A percentile compares a stretch with the other conserved stretches of the same genome.
These are phyloP conservation scores for Botrytis sinoallii DNA, from an alignment of 2,329 filamentous ascomycete genomes.

Conservation along the genomic window DNA sequence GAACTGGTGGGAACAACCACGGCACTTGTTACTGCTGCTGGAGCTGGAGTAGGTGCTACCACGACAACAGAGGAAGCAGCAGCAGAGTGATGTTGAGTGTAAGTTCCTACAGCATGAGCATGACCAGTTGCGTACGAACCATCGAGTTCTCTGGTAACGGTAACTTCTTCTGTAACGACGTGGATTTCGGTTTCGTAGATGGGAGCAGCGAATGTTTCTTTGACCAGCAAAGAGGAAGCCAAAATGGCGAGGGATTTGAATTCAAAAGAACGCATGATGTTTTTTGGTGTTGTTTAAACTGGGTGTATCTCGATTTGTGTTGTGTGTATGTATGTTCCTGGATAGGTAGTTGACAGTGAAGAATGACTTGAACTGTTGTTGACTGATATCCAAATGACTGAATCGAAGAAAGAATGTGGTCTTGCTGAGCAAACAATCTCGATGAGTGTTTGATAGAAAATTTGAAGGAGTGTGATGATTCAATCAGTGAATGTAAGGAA, in stretches of 20 bases:
- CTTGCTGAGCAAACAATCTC: slow-evolving; percentile 6
- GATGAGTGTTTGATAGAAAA: slow-evolving; percentile 11
- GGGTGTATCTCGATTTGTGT: not conserved
- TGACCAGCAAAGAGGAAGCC: slow-evolving; percentile 36
- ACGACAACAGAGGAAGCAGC: slow-evolving; percentile 19
- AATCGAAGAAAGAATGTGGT: slow-evolving; percentile 13
- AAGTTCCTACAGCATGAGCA: slow-evolving; percentile 26
- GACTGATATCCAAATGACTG: slow-evolving; percentile 10
- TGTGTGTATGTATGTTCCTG: not conserved
- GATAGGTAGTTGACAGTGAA: slow-evolving; percentile 4
- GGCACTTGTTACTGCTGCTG: not conserved
- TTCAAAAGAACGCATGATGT: slow-evolving; percentile 31
- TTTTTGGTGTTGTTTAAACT: not conserved
- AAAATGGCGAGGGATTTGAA: slow-evolving; percentile 32
- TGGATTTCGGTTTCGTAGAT: slow-evolving; percentile 28
- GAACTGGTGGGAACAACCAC: not conserved
- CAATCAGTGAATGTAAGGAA: slow-evolving; percentile 29
- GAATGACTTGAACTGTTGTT: slow-evolving; percentile 11
- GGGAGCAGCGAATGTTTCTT: slow-evolving; percentile 30
- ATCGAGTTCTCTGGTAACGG: slow-evolving; percentile 27
- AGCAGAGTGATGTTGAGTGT: slow-evolving; percentile 22
- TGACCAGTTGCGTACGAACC: slow-evolving; percentile 27
- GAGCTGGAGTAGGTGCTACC: slow-evolving; percentile 6
- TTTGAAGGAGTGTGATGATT: slow-evolving; percentile 23
- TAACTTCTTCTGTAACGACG: slow-evolving; percentile 29